Percentiles rank a stretch among this genome's conserved stretches.
Conservation (phyloP, 768 basidiomycete genomes). For the Macrolepiota albuminosa region DNA sequence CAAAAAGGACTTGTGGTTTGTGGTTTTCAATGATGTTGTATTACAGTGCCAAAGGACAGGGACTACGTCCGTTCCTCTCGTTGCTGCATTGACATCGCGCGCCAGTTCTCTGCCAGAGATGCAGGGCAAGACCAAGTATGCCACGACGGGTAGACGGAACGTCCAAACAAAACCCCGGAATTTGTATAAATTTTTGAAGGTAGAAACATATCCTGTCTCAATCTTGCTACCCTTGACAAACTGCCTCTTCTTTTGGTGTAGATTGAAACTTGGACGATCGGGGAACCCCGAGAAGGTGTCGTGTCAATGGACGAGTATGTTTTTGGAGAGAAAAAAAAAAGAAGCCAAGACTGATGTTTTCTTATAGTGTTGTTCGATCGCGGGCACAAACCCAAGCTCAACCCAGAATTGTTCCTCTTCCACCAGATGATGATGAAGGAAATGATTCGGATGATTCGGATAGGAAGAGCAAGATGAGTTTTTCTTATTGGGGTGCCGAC, state of each 20-base stretch:
- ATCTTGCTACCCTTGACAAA: slow-evolving; percentile 4
- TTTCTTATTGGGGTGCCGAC: slow-evolving; percentile 92
- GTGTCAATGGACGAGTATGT: slow-evolving; percentile 90
- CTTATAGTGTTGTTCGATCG: slow-evolving; percentile 62
- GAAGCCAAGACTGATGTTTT: slow-evolving; percentile 6
- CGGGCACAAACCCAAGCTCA: slow-evolving; percentile 56
- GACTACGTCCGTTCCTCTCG: slow-evolving; percentile 78
- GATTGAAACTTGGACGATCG: slow-evolving; percentile 88
- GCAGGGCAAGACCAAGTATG: slow-evolving; percentile 80
- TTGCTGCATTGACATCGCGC: slow-evolving; percentile 59
- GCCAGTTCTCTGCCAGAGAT: slow-evolving; percentile 80
- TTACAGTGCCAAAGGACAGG: slow-evolving; percentile 89
- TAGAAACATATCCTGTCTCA: slow-evolving; percentile 20
- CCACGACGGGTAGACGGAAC: slow-evolving; percentile 71
- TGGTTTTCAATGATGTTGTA: slow-evolving; percentile 94
- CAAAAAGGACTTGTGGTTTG: slow-evolving; percentile 90
- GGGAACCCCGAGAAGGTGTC: slow-evolving; percentile 74
- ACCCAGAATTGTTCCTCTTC: slow-evolving; percentile 65
- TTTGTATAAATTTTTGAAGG: slow-evolving; percentile 91
- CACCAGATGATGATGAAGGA: slow-evolving; percentile 54
- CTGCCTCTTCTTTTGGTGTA: slow-evolving; percentile 20
- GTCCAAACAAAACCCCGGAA: slow-evolving; percentile 83
- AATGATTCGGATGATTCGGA: slow-evolving; percentile 81
- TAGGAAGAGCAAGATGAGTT: slow-evolving; percentile 90
- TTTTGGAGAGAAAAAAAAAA: background rate